A percentile compares a stretch with the other conserved stretches of the same genome.
These are phyloP conservation scores for Exophiala calicioides DNA, from an alignment of 2,329 filamentous ascomycete species.

Conservation along the genomic window DNA sequence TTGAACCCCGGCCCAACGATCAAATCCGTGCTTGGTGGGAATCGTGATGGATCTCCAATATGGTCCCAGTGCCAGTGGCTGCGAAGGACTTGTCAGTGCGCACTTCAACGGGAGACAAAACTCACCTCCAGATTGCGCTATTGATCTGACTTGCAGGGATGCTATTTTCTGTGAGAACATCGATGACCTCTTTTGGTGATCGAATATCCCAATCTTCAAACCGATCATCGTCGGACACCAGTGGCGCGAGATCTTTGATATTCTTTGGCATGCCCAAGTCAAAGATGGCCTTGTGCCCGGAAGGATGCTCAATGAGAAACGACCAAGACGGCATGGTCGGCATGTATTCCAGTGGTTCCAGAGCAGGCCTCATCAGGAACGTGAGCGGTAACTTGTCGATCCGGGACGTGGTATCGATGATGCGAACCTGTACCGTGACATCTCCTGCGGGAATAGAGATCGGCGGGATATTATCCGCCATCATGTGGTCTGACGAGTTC, in stretches of 20 bases:
- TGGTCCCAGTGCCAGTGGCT: conserved; percentile 44
- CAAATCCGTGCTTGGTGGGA: conserved; percentile 49
- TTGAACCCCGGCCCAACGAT: conserved; percentile 53
- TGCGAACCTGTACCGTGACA: conserved; percentile 5
- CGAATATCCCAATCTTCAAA: conserved; percentile 9
- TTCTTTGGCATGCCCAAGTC: conserved; percentile 37
- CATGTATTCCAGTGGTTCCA: conserved; percentile 9
- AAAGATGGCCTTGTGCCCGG: conserved; percentile 27
- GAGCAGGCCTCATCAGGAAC: conserved; percentile 6
- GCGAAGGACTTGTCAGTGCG: too few relatives aligned
- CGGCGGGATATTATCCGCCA: background rate
- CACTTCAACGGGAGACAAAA: conserved; percentile 19
- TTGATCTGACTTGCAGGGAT: conserved; percentile 1
- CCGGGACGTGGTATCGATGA: conserved; percentile 14
- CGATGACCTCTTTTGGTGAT: conserved; percentile 21
- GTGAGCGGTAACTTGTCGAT: conserved; percentile 10
- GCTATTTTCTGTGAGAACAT: conserved; percentile 20
- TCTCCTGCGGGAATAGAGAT: background rate
- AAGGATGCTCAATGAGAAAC: conserved; percentile 11
- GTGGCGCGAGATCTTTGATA: conserved; percentile 23
- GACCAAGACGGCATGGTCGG: conserved; percentile 14
- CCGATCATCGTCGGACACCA: conserved; percentile 10
- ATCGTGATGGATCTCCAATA: conserved; percentile 51
- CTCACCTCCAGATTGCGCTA: conserved; percentile 18
- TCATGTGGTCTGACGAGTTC: background rate